phyloP scores from a whole-genome alignment of 176 grass and related monocot genomes.

The Triticum aestivum region IWGSC_CS_RefSeq_v2.1 NC_057805.1:71122917-71123416 shows the following conservation, averaged over 20 bases:
- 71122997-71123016: constrained; percentile 10
- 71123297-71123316: not conserved
- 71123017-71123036: constrained; percentile 17
- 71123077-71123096: not conserved
- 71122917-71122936: no score
- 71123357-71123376: not conserved
- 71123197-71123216: no score
- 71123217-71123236: constrained; percentile 16
- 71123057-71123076: constrained; percentile 4
- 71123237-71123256: constrained; percentile 3
- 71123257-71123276: constrained; percentile 24
- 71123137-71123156: not conserved
- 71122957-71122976: no score
- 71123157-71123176: not conserved
- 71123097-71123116: not conserved
- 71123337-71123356: constrained; percentile 21
- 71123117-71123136: not conserved
- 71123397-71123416: constrained; percentile 5
- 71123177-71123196: not conserved
- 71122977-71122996: constrained; percentile 1
- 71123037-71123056: constrained; percentile 1
- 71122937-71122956: no score
- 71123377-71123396: constrained; percentile 24
- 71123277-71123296: not conserved
- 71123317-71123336: constrained; percentile 23